Percentiles rank a stretch among this genome's conserved stretches.
phyloP scores from a whole-genome alignment of 352 stramenopile genomes.

The Pythium brachiatum region DNA sequence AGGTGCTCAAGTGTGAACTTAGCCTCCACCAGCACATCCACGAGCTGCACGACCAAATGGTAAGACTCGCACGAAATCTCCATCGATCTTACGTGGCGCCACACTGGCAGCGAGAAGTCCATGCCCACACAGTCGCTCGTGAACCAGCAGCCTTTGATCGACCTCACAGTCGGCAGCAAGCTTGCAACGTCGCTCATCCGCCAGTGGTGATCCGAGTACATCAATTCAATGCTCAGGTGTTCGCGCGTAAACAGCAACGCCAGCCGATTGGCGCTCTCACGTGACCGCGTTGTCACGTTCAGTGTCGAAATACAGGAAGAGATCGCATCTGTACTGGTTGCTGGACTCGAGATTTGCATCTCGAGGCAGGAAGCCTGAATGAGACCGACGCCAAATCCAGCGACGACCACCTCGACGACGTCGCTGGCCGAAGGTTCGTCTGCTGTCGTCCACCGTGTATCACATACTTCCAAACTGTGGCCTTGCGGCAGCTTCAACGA shows the following conservation, averaged over 20 bases:
- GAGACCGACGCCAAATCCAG: neutral
- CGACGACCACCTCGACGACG: neutral
- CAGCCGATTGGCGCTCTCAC: no score
- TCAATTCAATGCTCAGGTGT: neutral
- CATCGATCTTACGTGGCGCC: neutral
- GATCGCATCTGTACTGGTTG: no score
- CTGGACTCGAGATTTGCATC: no score
- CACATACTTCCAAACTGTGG: no score
- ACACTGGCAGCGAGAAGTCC: neutral
- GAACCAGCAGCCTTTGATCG: neutral
- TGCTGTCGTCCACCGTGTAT: no score
- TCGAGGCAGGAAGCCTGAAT: neutral
- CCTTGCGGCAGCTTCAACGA: no score
- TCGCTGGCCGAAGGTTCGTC: no score
- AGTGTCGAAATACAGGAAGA: neutral
- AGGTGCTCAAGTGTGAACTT: neutral
- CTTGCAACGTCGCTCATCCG: no score
- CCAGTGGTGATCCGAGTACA: no score
- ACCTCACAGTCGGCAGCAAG: neutral
- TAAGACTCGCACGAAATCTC: neutral
- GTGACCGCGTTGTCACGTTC: no score
- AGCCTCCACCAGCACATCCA: neutral
- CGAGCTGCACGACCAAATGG: neutral
- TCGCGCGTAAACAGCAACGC: no score
- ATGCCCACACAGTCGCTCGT: neutral